phyloP scores from a whole-genome alignment of 202 grass and related monocot genomes.

The Schoenoplectus tabernaemontani region DNA sequence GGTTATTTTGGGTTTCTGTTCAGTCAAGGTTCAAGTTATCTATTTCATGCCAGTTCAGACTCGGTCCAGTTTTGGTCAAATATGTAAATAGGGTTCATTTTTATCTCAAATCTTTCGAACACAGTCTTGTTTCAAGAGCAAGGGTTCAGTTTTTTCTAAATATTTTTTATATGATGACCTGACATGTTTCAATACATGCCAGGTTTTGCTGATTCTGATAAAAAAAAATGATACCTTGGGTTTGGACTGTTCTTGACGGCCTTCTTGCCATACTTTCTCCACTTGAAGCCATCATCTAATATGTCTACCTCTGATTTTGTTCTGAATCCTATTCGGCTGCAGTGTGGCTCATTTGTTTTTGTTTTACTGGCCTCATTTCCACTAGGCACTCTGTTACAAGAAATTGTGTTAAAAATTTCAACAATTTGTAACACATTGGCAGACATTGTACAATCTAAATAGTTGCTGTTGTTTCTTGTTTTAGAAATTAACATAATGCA shows the following conservation, averaged over 20 bases:
- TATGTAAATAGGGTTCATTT: neutral
- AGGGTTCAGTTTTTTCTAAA: neutral
- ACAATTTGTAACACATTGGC: neutral
- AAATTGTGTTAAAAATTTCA: neutral
- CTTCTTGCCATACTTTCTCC: conserved; percentile 98
- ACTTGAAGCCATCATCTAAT: conserved; percentile 88
- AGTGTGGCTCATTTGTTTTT: neutral
- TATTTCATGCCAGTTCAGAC: neutral
- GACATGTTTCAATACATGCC: neutral
- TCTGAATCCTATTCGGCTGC: conserved; percentile 64
- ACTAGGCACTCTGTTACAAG: neutral
- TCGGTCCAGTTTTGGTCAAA: neutral
- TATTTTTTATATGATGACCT: neutral
- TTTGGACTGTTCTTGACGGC: conserved; percentile 95
- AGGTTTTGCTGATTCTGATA: neutral
- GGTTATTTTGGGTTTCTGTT: neutral
- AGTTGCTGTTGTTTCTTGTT: neutral
- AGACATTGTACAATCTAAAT: neutral
- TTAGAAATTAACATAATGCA: neutral
- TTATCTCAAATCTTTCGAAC: neutral
- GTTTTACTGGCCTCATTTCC: neutral
- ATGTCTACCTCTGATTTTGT: conserved; percentile 74
- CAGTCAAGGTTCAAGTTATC: neutral
- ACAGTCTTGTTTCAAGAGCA: neutral
- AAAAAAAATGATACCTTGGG: conserved; percentile 38